Percentiles rank a stretch among this genome's conserved stretches.
These are phyloP conservation scores for Gnomoniopsis sp. DNA, from an alignment of 2,329 filamentous ascomycete genomes.

Conservation along the genomic window DNA sequence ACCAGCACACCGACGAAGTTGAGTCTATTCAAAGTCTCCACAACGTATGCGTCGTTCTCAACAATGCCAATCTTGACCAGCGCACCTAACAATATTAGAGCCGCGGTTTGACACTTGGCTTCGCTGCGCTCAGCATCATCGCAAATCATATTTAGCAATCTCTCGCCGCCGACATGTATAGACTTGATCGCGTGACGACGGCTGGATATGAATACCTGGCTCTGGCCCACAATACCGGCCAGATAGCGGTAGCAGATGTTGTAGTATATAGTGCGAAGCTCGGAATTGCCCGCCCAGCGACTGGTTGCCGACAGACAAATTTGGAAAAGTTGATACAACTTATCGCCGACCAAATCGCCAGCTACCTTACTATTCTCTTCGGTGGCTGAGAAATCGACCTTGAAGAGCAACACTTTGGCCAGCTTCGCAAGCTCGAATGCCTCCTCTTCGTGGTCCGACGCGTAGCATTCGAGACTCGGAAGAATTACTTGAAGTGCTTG, in stretches of 20 bases:
- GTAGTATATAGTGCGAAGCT: slow-evolving; percentile 82
- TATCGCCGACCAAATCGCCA: slow-evolving; percentile 78
- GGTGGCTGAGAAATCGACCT: slow-evolving; percentile 56
- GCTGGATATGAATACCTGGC: slow-evolving; percentile 43
- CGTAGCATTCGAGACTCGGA: slow-evolving; percentile 78
- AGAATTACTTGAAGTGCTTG: slow-evolving; percentile 84
- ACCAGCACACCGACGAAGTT: slow-evolving; percentile 92
- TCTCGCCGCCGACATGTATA: slow-evolving; percentile 65
- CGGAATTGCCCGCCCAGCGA: slow-evolving; percentile 65
- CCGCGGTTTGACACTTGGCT: slow-evolving; percentile 76
- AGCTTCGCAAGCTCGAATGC: slow-evolving; percentile 75
- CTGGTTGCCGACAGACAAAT: slow-evolving; percentile 77
- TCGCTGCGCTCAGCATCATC: slow-evolving; percentile 90
- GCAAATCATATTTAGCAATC: slow-evolving; percentile 80
- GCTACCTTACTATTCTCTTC: slow-evolving; percentile 45
- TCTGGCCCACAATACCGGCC: slow-evolving; percentile 60
- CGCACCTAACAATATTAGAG: slow-evolving; percentile 77
- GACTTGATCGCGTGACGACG: slow-evolving; percentile 67
- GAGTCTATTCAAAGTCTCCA: slow-evolving; percentile 75
- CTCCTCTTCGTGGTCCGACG: slow-evolving; percentile 64
- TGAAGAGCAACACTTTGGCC: slow-evolving; percentile 68
- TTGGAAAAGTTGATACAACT: slow-evolving; percentile 88
- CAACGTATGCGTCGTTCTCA: slow-evolving; percentile 69
- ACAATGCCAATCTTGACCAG: slow-evolving; percentile 70
- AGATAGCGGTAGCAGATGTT: slow-evolving; percentile 88